Base-by-base conservation (phyloP, 129 eudicot species). In the Dittrichia graveolens region DNA sequence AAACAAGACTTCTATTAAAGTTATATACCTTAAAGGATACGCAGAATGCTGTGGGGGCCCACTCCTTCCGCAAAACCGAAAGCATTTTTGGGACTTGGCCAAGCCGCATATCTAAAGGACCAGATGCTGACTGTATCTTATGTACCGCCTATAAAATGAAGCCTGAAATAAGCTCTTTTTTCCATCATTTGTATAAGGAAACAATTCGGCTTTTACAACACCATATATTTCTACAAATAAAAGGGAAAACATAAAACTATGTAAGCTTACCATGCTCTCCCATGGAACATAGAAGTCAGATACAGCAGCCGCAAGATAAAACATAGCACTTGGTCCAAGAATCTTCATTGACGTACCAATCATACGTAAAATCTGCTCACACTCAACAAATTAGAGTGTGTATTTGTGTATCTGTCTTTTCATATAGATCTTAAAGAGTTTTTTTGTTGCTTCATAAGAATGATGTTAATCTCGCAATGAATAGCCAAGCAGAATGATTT, bases 241-340 rank as follows among this genome's bases (percentile, higher is more conserved):
- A 41, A 41, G 49, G 37, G 37, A 40, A 66, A 31, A 67, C 47
- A 52, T 16, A 8, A 41, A 47, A 38, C 14, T n/a, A 35, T 65
- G 56, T 16, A 75, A 43, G 37, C 49, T 78, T 89, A 95, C 99
- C 99, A 95, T 95, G 79, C 83, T 91, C 75, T 88, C 93, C 99
- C 99, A 95, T 60, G 99, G 99, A 72, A 91, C 99, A 82, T 95
- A 95, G 37, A 95, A 95, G 78, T 95, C 99, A 8, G 99, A 95
- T 8, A 95, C 99, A n/a, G 99, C 99, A 61, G 97, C 99, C 7
- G 99, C 97, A 77, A 91, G 96, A 86, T 88, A 95, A 73, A 88
- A 88, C 96, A 95, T 79, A 80, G 95, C 97, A 79, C 75, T 70
- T 75, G 87, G 74, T 50, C 97, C 99, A 80, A 90, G 84, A 47